Percentiles rank a stretch among this genome's conserved stretches.
These are phyloP conservation scores for Viola odorata DNA, from an alignment of 345 rosid species.

Conservation along the genomic window DNA sequence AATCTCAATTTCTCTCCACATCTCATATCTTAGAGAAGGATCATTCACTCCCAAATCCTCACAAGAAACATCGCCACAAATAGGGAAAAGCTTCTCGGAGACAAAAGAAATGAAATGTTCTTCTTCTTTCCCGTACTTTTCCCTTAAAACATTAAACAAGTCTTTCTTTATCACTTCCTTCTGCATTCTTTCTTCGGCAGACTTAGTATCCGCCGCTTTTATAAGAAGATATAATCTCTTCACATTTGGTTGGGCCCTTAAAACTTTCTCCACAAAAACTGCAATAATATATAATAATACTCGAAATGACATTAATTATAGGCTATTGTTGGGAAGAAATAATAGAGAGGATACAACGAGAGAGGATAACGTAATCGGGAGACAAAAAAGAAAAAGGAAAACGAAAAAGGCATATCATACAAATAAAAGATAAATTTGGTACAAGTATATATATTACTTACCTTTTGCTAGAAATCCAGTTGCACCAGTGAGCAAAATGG, in stretches of 20 bases:
- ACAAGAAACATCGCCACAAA: background rate
- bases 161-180: background rate
- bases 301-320: background rate
- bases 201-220: constrained; percentile 28
- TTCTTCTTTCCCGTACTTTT: background rate
- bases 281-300: background rate
- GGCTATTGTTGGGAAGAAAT: background rate
- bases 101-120: background rate
- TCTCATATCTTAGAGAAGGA: background rate
- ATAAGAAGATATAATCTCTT: constrained; percentile 33
- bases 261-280: constrained; percentile 33
- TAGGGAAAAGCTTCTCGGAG: background rate
- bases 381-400: too few species aligned
- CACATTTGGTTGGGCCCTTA: constrained; percentile 34
- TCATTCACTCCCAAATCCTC: background rate
- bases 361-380: too few species aligned
- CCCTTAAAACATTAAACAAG: background rate
- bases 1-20: background rate
- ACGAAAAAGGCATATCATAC: too few species aligned
- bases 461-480: constrained; percentile 16
- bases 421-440: too few species aligned
- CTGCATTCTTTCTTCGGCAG: background rate
- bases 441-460: too few species aligned
- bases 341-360: too few species aligned
- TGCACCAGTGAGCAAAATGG: constrained; percentile 13